These are phyloP conservation scores for Wickerhamomyces sydowiorum DNA, from an alignment of 805 yeast species.

Conservation along the genomic window DNA sequence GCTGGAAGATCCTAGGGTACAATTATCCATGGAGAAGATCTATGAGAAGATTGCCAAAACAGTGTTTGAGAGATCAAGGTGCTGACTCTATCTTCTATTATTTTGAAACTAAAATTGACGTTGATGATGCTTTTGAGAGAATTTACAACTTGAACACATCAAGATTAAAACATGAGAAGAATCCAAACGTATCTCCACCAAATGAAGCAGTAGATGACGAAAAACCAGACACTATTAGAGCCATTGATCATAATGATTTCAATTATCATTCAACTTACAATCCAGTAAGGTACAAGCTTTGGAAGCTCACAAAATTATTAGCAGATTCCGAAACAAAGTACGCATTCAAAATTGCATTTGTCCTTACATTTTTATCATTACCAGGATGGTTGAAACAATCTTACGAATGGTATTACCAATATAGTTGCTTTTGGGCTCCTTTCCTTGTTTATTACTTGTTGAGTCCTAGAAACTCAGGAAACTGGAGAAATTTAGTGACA, in stretches of 20 bases:
- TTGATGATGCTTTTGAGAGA: conserved; percentile 39
- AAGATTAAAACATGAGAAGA: conserved; percentile 21
- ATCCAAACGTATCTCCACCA: background rate
- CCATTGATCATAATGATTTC: conserved; percentile 37
- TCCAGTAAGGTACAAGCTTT: conserved; percentile 30
- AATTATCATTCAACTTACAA: conserved; percentile 32
- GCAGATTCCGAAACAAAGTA: conserved; percentile 36
- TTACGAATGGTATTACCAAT: conserved; percentile 35
- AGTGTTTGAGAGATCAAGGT: conserved; percentile 41
- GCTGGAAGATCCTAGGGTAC: conserved; percentile 32
- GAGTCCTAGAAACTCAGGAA: conserved; percentile 36
- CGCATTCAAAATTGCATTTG: conserved; percentile 35
- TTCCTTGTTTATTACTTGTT: conserved; percentile 29
- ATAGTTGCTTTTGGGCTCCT: conserved; percentile 40
- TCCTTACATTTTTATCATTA: conserved; percentile 31
- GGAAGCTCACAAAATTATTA: conserved; percentile 29
- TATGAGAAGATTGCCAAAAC: conserved; percentile 33
- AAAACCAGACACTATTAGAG: conserved; percentile 22
- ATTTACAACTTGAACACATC: conserved; percentile 41
- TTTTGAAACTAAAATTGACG: conserved; percentile 36
- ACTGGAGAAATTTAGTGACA: conserved; percentile 27
- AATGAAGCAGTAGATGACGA: conserved; percentile 1
- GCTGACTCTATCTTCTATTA: conserved; percentile 37
- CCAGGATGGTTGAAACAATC: conserved; percentile 39
- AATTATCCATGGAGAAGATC: conserved; percentile 36